Evolutionary conservation across 139 green algal species (phyloP), one percentile per base, ranked within the genome.

Genomic region (Yamagishiella unicocca): DNA sequence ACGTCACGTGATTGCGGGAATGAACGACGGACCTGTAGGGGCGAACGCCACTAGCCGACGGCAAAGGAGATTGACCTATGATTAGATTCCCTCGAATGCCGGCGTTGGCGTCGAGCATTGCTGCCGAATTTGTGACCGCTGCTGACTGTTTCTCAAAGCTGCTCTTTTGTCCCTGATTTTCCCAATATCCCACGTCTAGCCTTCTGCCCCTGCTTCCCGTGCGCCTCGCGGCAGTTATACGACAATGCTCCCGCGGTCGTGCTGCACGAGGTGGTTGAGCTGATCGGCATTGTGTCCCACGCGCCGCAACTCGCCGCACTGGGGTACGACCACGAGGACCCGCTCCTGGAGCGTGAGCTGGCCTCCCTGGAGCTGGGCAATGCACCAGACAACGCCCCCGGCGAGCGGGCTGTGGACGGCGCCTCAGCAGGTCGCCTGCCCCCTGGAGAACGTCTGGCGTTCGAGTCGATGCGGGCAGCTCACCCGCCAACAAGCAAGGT

Each of bases 251-350:
- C 92, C 24, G 55, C 75, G n/a, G 64, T 95, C 40, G 81, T 85
- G n/a, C 88, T 96, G 64, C 95, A 96, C 58, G 92, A 95, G 19
- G 86, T 95, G 24, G 85, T 96, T 25, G 94, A 96, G 66, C 87
- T 96, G 54, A 83, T 95, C 50, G 94, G 94, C 24, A 73, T 96
- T 31, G 40, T 96, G 19, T 88, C 73, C 37, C 46, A 82, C 6
- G 64, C 88, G 55, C 93, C 93, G 2, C 86, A 93, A 81, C 88
- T 95, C 27, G 93, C 90, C 19, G 35, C 77, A 19, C 67, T 90
- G 25, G 87, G 94, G 61, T 85, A 85, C 40, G 79, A 75, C 61
- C 45, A 62, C 61, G 58, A 80, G 45, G 72, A 80, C 64, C 55
- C 70, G 1, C 53, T 82, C 22, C 42, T 87, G 50, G 46, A 68